Evolutionary conservation across 306 rosid genomes (phyloP).

Genomic region (Myrica gale): DNA sequence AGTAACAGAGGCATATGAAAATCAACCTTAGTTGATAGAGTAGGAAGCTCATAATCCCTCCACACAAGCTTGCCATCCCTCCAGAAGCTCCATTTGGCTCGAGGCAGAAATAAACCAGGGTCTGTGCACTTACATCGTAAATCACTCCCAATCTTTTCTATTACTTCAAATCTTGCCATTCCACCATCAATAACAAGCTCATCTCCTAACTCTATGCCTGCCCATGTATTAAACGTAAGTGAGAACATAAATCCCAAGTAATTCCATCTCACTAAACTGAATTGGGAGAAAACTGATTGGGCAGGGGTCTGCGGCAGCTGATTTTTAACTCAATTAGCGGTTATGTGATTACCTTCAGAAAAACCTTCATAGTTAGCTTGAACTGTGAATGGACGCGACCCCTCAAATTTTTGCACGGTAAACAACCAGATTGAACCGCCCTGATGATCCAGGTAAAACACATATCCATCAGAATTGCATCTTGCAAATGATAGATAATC

Average conservation of each 20-base stretch:
- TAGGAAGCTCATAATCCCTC: conserved; percentile 60
- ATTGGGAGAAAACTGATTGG: not conserved
- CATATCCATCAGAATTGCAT: conserved; percentile 11
- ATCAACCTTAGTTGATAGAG: conserved; percentile 67
- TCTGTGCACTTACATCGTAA: conserved; percentile 73
- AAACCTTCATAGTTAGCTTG: conserved; percentile 70
- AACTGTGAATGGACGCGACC: conserved; percentile 68
- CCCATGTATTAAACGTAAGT: conserved; percentile 6
- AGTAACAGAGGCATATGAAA: not conserved
- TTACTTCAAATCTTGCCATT: conserved; percentile 77
- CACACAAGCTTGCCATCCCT: conserved; percentile 78
- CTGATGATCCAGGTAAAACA: conserved; percentile 37
- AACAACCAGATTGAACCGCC: conserved; percentile 74
- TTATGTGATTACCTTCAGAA: conserved; percentile 59
- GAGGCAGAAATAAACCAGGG: conserved; percentile 76
- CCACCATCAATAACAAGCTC: conserved; percentile 87
- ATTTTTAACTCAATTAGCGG: conserved; percentile 3
- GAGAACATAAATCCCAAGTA: conserved; percentile 11
- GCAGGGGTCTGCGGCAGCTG: conserved; percentile 1
- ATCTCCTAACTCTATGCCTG: conserved; percentile 75
- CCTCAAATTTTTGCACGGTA: conserved; percentile 60
- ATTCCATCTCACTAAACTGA: conserved; percentile 3
- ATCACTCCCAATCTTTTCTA: conserved; percentile 63
- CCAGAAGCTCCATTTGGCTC: conserved; percentile 86
- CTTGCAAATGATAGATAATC: conserved; percentile 4